Evolutionary conservation across 768 basidiomycete genomes (phyloP).

Genomic region (Panaeolus cyanescens): DNA sequence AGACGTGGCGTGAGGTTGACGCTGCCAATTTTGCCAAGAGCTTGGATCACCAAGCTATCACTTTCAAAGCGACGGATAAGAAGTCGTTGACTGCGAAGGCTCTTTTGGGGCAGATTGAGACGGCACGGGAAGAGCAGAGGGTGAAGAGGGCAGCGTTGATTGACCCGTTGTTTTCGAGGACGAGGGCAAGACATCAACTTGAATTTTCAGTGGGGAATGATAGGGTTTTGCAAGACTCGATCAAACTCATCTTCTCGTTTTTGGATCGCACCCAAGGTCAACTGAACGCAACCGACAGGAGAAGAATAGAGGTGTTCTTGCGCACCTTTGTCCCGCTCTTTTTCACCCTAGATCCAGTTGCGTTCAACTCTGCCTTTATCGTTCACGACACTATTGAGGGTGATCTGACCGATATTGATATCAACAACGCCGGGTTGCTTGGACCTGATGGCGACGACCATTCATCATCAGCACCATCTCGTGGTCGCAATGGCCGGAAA

Average conservation of each 20-base stretch:
- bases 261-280: conserved; percentile 86
- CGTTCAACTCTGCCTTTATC: conserved; percentile 72
- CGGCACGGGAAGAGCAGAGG: conserved; percentile 80
- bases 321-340: conserved; percentile 77
- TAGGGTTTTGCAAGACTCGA: conserved; percentile 77
- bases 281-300: conserved; percentile 70
- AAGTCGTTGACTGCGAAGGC: conserved; percentile 74
- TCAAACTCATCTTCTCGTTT: conserved; percentile 89
- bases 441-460: conserved; percentile 5
- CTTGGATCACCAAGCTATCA: conserved; percentile 90
- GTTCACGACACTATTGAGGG: conserved; percentile 56
- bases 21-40: conserved; percentile 92
- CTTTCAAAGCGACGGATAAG: conserved; percentile 91
- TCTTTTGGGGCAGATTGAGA: conserved; percentile 84
- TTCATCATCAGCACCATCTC: conserved; percentile 5
- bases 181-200: conserved; percentile 75
- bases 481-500: conserved; percentile 37
- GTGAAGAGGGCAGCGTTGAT: conserved; percentile 67
- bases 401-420: conserved; percentile 58
- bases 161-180: conserved; percentile 58
- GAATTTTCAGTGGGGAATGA: conserved; percentile 76
- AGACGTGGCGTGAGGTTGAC: conserved; percentile 97
- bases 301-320: conserved; percentile 80
- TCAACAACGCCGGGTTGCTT: conserved; percentile 6
- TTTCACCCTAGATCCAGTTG: conserved; percentile 70